Base-by-base conservation (phyloP, 192 early-diverging fungal genomes). In the Coemansia sp. region DNA sequence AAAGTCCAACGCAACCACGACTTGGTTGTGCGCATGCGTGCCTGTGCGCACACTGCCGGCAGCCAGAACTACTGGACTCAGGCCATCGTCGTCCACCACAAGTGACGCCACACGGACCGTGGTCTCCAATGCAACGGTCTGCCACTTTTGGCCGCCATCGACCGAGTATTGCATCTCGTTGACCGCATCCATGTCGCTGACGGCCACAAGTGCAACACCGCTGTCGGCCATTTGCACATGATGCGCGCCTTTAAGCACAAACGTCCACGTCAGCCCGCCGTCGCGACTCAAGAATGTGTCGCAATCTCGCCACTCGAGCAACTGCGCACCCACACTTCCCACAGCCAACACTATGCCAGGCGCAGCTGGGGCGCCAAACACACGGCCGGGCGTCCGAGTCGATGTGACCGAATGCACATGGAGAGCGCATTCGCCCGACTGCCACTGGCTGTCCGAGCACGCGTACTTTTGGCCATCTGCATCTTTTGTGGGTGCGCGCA, bases 261-360 rank as follows among this genome's bases (percentile, higher is more conserved):
- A 78, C 21, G 71, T 67, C 94, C 94, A 98, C 2, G 85, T 87
- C 5, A 89, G 22, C 14, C 94, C 95, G 50, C 90, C 91, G 70
- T 98, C 94, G 31, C 84, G 78, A 3, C 92, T 93, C 41, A 98
- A 53, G 55, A 93, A 98, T 0, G 92, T 94, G 64, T 94, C 93
- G 62, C 91, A 89, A 23, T 90, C 82, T 26, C 84, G 83, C 74
- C 91, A 94, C 3, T 84, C 80, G 22, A 85, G 50, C 10, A 97
- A 80, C 55, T 87, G 77, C 0, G 77, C 29, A 21, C 95, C 94
- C 10, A 94, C 95, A 60, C 80, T 91, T 19, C 96, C 96, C 19
- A 97, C 92, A 37, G 93, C 96, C 82, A 96, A 69, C n/a, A 97
- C 69, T 10, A 94, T 79, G 51, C 96, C 96, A 6, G 93, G 85